Base-by-base conservation (phyloP, 768 basidiomycete genomes). In the Trametes cinnabarina region DNA sequence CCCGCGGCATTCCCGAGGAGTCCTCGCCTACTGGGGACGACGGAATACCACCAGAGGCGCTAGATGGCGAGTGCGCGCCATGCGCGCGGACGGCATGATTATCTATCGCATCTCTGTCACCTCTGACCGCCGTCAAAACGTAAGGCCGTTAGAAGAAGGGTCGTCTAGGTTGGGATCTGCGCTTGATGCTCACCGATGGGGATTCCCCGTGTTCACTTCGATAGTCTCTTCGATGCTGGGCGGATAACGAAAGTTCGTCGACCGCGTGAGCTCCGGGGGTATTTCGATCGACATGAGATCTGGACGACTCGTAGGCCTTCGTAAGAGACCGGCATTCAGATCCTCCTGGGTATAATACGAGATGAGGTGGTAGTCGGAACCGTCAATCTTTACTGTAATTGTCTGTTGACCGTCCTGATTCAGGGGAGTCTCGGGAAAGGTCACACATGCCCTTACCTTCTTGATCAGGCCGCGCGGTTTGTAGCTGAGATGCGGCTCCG, bases 291-390 rank as follows among this genome's bases (percentile, higher is more conserved):
- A 70, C 77, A 86, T 86, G 61, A 94, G 85, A 63, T 94, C 90
- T 7, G 81, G 75, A 26, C 88, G 78, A 41, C 78, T 79, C 0
- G 86, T 86, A 1, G 92, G 92, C 37, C 83, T 77, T 74, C 87
- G 74, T 30, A 95, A 76, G 47, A 81, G 79, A 23, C 88, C 88
- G 15, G 81, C 79, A 9, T 84, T 79, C 25, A 91, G 83, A 67
- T 94, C 92, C 46, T 90, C 86, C 40, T 87, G 81, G 7, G 86
- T 86, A 70, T 91, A 93, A 75, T 94, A 93, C 15, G 88, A 88
- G 60, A 93, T 84, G 60, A 92, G 79, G 68, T 93, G 91, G 49
- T 92, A 82, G 73, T 90, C 85, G 48, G 85, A 87, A 14, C 86
- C 86, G 60, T 90, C 87, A 55, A 90, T 84, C 37, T 82, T 83